Evolutionary conservation across 371 early-diverging fungal genomes (phyloP), one percentile per base, ranked within the genome.

Genomic region (Lichtheimia corymbifera): DNA sequence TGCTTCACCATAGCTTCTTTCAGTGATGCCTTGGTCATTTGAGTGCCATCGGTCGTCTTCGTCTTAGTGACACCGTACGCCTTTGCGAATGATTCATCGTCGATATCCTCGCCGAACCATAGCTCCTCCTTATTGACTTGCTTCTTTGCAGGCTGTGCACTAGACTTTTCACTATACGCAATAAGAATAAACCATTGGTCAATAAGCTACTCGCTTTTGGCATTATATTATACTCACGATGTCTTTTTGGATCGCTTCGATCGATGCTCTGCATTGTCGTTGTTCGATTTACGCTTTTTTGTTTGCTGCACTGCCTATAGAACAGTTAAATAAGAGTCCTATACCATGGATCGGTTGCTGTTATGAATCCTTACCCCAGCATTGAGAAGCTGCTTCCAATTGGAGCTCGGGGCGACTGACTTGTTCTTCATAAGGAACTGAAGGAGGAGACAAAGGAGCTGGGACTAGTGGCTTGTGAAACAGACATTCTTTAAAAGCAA

Each of bases 21-120:
- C 24, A 27, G 58, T 24, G 42, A 53, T 50, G 47, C 14, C 35
- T 35, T 35, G 35, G 35, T 35, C 35, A 35, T 35, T 2, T 35
- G 11, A 35, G 11, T 35, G 35, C 35, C 59, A 30, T 63, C 45
- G 12, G 24, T 35, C 15, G 52, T 59, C 14, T 42, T 30, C 25
- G 53, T 66, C 52, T 63, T 70, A 22, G 71, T 66, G 30, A 60
- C 49, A 9, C 80, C 79, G 55, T 86, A 84, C 0, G 78, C 85
- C 27, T 67, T 62, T 20, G 74, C 71, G 3, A 83, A 66, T 45
- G 74, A 74, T n/a, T 81, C 74, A 22, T 84, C 76, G 27, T 82
- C 77, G 18, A 86, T 69, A 58, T 86, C 87, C 3, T 85, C 86
- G 17, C 66, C 76, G 59, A 84, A 84, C 87, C 87, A 86, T 30